phyloP scores from a whole-genome alignment of 768 basidiomycete species.

The Boletus fagicola region DNA sequence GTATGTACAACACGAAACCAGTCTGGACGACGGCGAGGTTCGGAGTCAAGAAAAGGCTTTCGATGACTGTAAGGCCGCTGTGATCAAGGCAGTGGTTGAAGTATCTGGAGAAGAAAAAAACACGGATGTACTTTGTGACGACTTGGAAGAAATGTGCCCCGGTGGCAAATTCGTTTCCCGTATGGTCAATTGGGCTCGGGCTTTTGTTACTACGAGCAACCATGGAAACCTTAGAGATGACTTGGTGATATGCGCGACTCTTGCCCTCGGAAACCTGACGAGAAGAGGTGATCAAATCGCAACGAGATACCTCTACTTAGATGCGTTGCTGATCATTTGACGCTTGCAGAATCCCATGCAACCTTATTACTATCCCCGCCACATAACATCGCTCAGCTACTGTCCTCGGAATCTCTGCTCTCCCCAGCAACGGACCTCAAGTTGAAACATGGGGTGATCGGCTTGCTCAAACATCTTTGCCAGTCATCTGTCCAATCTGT shows the following conservation, averaged over 20 bases:
- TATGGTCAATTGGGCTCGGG: conserved; percentile 75
- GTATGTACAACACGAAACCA: conserved; percentile 40
- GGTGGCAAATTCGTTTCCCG: conserved; percentile 71
- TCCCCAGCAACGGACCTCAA: conserved; percentile 64
- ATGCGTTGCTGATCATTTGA: conserved; percentile 9
- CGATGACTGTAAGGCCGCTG: conserved; percentile 78
- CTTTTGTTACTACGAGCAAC: conserved; percentile 43
- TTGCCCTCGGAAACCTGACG: conserved; percentile 79
- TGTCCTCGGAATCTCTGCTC: conserved; percentile 57
- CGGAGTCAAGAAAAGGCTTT: conserved; percentile 72
- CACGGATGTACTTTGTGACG: conserved; percentile 74
- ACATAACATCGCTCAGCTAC: conserved; percentile 58
- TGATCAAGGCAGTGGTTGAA: conserved; percentile 84
- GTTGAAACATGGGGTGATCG: conserved; percentile 85
- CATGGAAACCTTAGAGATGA: conserved; percentile 56
- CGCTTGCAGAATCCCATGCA: conserved; percentile 52
- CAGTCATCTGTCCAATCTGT: conserved; percentile 60
- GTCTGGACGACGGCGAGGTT: conserved; percentile 40
- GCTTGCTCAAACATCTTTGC: conserved; percentile 83
- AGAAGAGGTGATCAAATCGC: conserved; percentile 56
- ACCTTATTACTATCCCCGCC: conserved; percentile 62
- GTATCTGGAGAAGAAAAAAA: conserved; percentile 81
- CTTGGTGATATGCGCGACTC: conserved; percentile 76
- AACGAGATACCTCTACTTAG: neutral
- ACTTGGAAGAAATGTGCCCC: conserved; percentile 50